These are phyloP conservation scores for Starmera quercuum DNA, from an alignment of 805 yeast genomes.

Conservation along the genomic window DNA sequence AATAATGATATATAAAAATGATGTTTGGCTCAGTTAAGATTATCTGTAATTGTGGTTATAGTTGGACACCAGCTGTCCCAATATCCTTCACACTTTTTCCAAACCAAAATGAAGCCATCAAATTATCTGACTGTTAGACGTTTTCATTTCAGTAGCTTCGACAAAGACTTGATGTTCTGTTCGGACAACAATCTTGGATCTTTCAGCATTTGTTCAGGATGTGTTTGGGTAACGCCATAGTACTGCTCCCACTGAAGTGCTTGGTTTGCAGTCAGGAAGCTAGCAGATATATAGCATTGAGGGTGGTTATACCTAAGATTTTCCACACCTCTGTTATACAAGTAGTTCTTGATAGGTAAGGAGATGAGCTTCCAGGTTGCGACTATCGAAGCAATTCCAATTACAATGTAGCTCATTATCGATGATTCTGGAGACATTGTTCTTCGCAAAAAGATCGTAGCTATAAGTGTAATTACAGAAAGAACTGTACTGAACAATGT, in stretches of 20 bases:
- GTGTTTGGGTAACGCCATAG: neutral
- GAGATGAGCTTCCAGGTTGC: neutral
- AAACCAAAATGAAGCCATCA: too few species aligned
- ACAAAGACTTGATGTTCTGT: neutral
- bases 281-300: neutral
- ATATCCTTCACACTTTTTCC: too few species aligned
- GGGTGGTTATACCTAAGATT: neutral
- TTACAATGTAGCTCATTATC: neutral
- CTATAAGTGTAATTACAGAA: neutral
- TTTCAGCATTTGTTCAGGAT: neutral
- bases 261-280: neutral
- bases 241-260: neutral
- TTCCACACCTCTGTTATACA: neutral
- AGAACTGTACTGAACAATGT: neutral
- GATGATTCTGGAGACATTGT: neutral
- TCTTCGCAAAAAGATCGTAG: neutral
- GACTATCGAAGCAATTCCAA: neutral
- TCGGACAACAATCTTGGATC: neutral
- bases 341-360: neutral
- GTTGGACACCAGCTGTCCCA: too few species aligned
- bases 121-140: too few species aligned
- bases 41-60: too few species aligned
- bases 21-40: too few species aligned
- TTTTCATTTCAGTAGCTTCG: neutral
- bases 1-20: too few species aligned